These are phyloP conservation scores for Hemileccinum rubropunctum DNA, from an alignment of 768 basidiomycete species.

Conservation along the genomic window DNA sequence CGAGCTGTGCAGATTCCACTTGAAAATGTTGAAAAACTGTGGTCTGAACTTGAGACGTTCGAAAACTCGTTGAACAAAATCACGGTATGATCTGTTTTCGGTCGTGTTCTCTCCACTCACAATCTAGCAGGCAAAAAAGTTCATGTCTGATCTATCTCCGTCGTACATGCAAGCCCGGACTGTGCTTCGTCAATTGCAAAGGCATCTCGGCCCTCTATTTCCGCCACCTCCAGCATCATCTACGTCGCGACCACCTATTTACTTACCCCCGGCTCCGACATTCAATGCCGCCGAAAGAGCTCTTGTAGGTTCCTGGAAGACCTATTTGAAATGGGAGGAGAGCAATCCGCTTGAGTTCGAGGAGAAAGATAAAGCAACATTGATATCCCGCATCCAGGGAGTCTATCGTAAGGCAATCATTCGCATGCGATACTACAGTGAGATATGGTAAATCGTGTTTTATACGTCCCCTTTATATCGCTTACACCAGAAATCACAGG, in stretches of 20 bases:
- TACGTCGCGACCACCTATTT: conserved; percentile 42
- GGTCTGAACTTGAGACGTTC: conserved; percentile 92
- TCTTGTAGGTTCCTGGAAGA: conserved; percentile 84
- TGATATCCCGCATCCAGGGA: conserved; percentile 71
- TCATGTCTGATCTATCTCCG: conserved; percentile 89
- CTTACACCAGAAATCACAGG: conserved; percentile 44
- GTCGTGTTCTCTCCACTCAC: conserved; percentile 9
- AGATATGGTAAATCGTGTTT: conserved; percentile 69
- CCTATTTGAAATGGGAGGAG: conserved; percentile 94
- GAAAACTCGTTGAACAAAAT: conserved; percentile 87
- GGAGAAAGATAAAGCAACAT: conserved; percentile 66
- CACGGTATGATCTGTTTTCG: conserved; percentile 46
- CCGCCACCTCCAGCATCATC: conserved; percentile 46
- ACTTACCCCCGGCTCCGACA: conserved; percentile 67
- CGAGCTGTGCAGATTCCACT: conserved; percentile 93
- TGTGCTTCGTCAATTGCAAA: conserved; percentile 77
- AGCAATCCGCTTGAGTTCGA: conserved; percentile 91
- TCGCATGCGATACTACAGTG: conserved; percentile 91
- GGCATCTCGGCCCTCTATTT: conserved; percentile 62
- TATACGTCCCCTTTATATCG: neutral
- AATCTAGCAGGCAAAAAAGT: conserved; percentile 77
- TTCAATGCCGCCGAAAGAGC: conserved; percentile 71
- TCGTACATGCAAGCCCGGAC: conserved; percentile 95
- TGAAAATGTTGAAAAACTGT: conserved; percentile 87
- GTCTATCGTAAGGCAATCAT: conserved; percentile 89